These are phyloP conservation scores for Asterophora parasitica DNA, from an alignment of 768 basidiomycete genomes.

Conservation along the genomic window DNA sequence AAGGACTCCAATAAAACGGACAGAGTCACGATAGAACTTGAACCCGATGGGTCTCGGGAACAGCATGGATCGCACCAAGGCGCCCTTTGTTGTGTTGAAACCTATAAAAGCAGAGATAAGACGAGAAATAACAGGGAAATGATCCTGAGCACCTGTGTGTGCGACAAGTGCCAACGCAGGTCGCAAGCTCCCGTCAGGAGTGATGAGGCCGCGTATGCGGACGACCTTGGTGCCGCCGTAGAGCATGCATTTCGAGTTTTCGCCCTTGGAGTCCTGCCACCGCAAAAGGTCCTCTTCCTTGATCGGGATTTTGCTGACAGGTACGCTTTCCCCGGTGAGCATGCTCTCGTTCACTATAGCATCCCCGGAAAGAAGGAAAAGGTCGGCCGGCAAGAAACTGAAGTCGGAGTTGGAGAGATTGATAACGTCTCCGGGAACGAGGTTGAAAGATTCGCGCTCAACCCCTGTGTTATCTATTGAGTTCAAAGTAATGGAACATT, in stretches of 20 bases:
- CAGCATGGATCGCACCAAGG: conserved; percentile 93
- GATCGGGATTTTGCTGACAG: conserved; percentile 85
- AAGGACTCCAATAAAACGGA: conserved; percentile 87
- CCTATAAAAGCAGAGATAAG: conserved; percentile 35
- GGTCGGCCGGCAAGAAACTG: conserved; percentile 78
- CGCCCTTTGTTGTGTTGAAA: conserved; percentile 97
- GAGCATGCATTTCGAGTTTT: conserved; percentile 77
- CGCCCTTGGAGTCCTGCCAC: conserved; percentile 69
- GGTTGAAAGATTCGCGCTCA: conserved; percentile 63
- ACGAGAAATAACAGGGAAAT: not conserved
- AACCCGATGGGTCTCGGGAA: conserved; percentile 99
- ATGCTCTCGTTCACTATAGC: conserved; percentile 99
- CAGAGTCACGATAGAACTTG: conserved; percentile 94
- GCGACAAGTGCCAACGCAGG: conserved; percentile 82
- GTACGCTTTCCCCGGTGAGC: conserved; percentile 98
- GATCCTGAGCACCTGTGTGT: conserved; percentile 60
- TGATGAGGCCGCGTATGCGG: conserved; percentile 65
- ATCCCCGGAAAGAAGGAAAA: conserved; percentile 91
- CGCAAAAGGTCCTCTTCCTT: conserved; percentile 71
- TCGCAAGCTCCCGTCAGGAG: conserved; percentile 44
- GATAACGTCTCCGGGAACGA: conserved; percentile 91
- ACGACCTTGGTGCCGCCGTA: conserved; percentile 91
- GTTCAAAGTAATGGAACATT: not conserved
- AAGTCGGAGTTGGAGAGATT: conserved; percentile 79
- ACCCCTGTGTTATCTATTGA: conserved; percentile 46